These are phyloP conservation scores for Backusella morwellensis DNA, from an alignment of 192 early-diverging fungal genomes.

Conservation along the genomic window DNA sequence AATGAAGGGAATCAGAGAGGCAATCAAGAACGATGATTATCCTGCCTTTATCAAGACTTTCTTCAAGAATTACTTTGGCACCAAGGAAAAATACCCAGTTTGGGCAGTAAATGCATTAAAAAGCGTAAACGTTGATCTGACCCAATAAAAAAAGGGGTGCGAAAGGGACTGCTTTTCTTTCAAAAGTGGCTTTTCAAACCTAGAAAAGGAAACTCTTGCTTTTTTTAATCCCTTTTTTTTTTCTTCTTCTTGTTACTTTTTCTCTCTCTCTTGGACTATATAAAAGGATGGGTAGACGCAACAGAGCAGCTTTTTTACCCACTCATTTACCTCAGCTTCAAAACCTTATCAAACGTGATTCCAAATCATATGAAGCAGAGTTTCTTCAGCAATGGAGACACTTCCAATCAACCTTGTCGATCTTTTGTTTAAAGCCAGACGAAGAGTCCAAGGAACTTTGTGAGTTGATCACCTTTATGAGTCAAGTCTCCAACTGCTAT, in stretches of 20 bases:
- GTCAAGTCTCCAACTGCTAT: conserved; percentile 88
- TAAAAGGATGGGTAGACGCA: conserved; percentile 56
- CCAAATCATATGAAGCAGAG: conserved; percentile 89
- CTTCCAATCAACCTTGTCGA: conserved; percentile 82
- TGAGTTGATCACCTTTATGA: conserved; percentile 88
- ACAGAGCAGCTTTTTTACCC: conserved; percentile 58
- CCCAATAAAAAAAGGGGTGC: background rate
- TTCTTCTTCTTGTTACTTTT: conserved; percentile 7
- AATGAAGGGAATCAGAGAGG: conserved; percentile 74
- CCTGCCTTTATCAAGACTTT: conserved; percentile 70
- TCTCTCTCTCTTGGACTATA: background rate
- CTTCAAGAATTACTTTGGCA: conserved; percentile 61
- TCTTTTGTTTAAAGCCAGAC: conserved; percentile 88
- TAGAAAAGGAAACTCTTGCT: conserved; percentile 5
- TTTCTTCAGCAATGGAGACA: conserved; percentile 93
- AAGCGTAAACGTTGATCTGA: conserved; percentile 66
- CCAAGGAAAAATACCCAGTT: conserved; percentile 58
- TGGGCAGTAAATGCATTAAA: conserved; percentile 75
- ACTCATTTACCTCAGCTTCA: conserved; percentile 96
- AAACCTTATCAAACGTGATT: conserved; percentile 97
- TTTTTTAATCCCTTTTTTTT: conserved; percentile 8
- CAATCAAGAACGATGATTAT: conserved; percentile 67
- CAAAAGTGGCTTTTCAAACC: background rate
- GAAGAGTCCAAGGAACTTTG: conserved; percentile 78
- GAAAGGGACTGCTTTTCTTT: background rate